Conservation (phyloP, 768 basidiomycete genomes). For the Leccinum olivaceopallidum region DNA sequence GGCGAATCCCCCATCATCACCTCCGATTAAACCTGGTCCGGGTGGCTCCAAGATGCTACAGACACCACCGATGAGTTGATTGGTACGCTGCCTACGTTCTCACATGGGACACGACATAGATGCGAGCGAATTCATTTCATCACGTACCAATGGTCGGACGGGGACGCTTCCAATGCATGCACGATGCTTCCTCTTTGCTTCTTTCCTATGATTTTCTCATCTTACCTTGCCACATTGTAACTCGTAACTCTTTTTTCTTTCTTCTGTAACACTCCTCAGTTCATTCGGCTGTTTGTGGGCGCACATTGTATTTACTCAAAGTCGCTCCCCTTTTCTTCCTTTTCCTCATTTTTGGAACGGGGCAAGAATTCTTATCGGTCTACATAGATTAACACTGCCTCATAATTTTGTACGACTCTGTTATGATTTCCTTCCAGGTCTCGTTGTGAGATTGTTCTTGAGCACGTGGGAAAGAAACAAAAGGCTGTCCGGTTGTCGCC, state of each 20-base stretch:
- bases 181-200: slow-evolving; percentile 5
- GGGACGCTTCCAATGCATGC: slow-evolving; percentile 21
- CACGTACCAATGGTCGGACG: slow-evolving; percentile 19
- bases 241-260: not conserved
- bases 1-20: slow-evolving; percentile 21
- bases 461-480: slow-evolving; percentile 21
- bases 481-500: not conserved
- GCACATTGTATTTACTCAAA: slow-evolving; percentile 18
- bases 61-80: slow-evolving; percentile 23
- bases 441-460: slow-evolving; percentile 3
- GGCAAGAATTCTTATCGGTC: slow-evolving; percentile 21
- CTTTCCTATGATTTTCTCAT: not conserved
- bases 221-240: slow-evolving; percentile 10
- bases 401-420: slow-evolving; percentile 25
- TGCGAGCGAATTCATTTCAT: slow-evolving; percentile 7
- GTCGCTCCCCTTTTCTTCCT: slow-evolving; percentile 2
- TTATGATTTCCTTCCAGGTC: not conserved
- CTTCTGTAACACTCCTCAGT: slow-evolving; percentile 5
- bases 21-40: slow-evolving; percentile 26
- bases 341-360: slow-evolving; percentile 20
- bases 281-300: slow-evolving; percentile 2
- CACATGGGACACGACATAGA: slow-evolving; percentile 22
- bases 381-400: slow-evolving; percentile 30
- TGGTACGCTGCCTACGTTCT: not conserved
- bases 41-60: slow-evolving; percentile 18